These are phyloP conservation scores for Talaromyces verruculosus DNA, from an alignment of 2,329 filamentous ascomycete species.

Conservation along the genomic window DNA sequence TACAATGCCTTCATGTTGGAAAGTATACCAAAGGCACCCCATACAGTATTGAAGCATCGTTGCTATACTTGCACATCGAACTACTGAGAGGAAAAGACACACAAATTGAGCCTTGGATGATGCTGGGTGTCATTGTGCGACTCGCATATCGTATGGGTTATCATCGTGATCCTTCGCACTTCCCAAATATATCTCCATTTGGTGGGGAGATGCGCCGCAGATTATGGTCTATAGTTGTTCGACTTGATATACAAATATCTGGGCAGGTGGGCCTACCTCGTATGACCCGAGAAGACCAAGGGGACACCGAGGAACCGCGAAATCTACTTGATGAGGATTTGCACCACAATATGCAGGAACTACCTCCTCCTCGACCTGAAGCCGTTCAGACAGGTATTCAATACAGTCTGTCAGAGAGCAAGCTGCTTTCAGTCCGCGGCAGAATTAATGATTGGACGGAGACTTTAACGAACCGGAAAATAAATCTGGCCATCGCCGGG, in stretches of 20 bases:
- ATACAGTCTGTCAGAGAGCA: slow-evolving; percentile 25
- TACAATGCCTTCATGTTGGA: slow-evolving; percentile 7
- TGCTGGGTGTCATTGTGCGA: slow-evolving; percentile 32
- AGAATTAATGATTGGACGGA: slow-evolving; percentile 19
- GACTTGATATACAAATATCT: slow-evolving; percentile 42
- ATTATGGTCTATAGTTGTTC: slow-evolving; percentile 36
- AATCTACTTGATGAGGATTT: slow-evolving; percentile 47
- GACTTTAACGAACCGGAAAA: slow-evolving; percentile 5
- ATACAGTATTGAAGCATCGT: slow-evolving; percentile 5
- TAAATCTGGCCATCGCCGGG: slow-evolving; percentile 23
- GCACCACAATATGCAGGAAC: slow-evolving; percentile 33
- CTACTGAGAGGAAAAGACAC: neutral
- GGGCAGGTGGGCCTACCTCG: slow-evolving; percentile 42
- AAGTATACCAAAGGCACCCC: slow-evolving; percentile 5
- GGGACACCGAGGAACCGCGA: slow-evolving; percentile 40
- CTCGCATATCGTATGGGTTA: slow-evolving; percentile 43
- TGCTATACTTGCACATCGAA: slow-evolving; percentile 9
- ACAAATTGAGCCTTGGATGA: slow-evolving; percentile 26
- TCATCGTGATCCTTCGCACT: slow-evolving; percentile 43
- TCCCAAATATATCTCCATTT: slow-evolving; percentile 31
- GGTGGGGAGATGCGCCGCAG: slow-evolving; percentile 40
- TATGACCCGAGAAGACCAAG: slow-evolving; percentile 39
- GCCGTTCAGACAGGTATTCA: slow-evolving; percentile 25
- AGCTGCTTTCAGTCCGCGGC: slow-evolving; percentile 21
- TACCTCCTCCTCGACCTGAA: slow-evolving; percentile 32